Percentiles rank a stretch among this genome's conserved stretches.
Conservation (phyloP, 2,329 filamentous ascomycete genomes). For the Aspergillus neotritici region DNA sequence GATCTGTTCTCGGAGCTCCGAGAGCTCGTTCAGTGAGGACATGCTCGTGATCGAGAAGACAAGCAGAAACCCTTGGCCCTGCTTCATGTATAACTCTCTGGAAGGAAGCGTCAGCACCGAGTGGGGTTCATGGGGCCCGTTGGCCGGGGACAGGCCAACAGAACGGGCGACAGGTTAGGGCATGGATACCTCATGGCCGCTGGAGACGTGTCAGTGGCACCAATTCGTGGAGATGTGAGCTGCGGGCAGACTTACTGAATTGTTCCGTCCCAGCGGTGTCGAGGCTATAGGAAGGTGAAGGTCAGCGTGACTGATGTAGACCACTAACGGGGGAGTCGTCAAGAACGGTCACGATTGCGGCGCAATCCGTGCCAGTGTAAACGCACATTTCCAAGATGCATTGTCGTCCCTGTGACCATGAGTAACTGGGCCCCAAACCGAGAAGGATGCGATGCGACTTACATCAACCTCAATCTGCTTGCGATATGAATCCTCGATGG, state of each 20-base stretch:
- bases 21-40: conserved; percentile 76
- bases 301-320: conserved; percentile 2
- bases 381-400: conserved; percentile 82
- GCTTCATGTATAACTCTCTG: conserved; percentile 86
- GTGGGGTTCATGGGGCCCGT: background rate
- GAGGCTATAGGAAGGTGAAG: conserved; percentile 48
- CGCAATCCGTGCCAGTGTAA: background rate
- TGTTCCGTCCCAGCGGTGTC: conserved; percentile 90
- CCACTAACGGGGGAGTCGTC: background rate
- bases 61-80: conserved; percentile 82
- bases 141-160: background rate
- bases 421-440: conserved; percentile 27
- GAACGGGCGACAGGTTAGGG: background rate
- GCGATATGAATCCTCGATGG: conserved; percentile 81
- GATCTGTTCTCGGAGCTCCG: conserved; percentile 79
- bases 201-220: conserved; percentile 24
- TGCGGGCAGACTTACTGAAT: conserved; percentile 63
- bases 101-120: conserved; percentile 7
- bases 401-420: conserved; percentile 63
- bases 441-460: conserved; percentile 39
- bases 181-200: conserved; percentile 53
- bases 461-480: conserved; percentile 89
- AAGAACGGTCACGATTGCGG: background rate
- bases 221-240: background rate
- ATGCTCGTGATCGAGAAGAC: conserved; percentile 87